A percentile compares a stretch with the other conserved stretches of the same genome.
phyloP scores from a whole-genome alignment of 1,139 yeast genomes.

The Arxiozyma slooffiae region DNA sequence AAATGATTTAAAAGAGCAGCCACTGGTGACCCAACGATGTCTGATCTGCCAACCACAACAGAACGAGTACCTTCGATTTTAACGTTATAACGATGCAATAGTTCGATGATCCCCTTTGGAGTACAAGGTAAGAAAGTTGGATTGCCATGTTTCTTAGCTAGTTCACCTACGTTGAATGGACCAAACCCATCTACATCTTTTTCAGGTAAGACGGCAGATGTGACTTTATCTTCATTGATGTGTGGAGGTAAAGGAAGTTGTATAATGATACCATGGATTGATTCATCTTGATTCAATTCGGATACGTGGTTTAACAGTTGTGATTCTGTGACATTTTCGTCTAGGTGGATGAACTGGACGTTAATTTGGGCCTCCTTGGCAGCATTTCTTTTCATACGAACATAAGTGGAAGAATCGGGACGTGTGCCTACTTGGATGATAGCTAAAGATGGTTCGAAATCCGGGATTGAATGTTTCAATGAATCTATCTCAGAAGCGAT shows the following conservation, averaged over 20 bases:
- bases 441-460: constrained; percentile 66
- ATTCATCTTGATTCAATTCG: constrained; percentile 53
- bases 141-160: constrained; percentile 77
- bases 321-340: constrained; percentile 41
- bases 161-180: constrained; percentile 81
- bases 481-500: constrained; percentile 43
- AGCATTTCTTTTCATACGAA: constrained; percentile 87
- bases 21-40: constrained; percentile 92
- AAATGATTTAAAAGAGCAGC: constrained; percentile 69
- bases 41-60: constrained; percentile 94
- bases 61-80: constrained; percentile 67
- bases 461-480: constrained; percentile 38
- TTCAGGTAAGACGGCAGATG: constrained; percentile 61
- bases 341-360: constrained; percentile 61
- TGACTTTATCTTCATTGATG: constrained; percentile 67
- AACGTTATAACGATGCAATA: constrained; percentile 56
- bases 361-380: constrained; percentile 74
- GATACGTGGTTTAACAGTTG: constrained; percentile 52
- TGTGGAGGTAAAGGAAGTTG: constrained; percentile 86
- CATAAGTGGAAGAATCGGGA: constrained; percentile 90
- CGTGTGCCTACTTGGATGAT: constrained; percentile 87
- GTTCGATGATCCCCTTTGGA: constrained; percentile 84
- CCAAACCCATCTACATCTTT: constrained; percentile 98
- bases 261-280: constrained; percentile 80
- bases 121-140: constrained; percentile 92